phyloP scores from a whole-genome alignment of 768 basidiomycete species.

The Suillus subluteus region DNA sequence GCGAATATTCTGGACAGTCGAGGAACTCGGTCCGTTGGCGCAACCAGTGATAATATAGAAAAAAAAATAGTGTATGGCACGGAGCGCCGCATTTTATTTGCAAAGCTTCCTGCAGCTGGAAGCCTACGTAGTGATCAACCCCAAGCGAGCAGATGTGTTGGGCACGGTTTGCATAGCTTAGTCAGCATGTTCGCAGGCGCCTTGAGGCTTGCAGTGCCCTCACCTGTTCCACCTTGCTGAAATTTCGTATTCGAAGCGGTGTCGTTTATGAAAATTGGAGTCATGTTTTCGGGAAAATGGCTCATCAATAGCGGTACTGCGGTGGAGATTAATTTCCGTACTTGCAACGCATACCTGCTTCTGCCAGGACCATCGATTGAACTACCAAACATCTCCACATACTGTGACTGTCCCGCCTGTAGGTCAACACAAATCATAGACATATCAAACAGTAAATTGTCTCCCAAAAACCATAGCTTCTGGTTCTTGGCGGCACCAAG shows the following conservation, averaged over 20 bases:
- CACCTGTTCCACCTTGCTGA: background rate
- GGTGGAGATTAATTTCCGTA: background rate
- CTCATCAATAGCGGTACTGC: background rate
- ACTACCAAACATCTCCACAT: background rate
- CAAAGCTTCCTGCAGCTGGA: background rate
- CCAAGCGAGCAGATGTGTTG: background rate
- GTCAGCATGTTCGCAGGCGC: background rate
- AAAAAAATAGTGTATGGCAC: background rate
- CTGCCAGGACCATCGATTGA: background rate
- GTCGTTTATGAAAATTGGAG: background rate
- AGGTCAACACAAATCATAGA: background rate
- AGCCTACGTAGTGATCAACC: background rate
- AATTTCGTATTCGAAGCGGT: background rate
- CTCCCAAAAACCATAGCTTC: background rate
- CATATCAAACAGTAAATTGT: background rate
- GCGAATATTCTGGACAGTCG: background rate
- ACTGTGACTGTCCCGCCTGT: background rate
- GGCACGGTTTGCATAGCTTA: background rate
- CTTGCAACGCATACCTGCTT: background rate
- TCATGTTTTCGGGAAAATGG: background rate
- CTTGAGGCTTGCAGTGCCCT: background rate
- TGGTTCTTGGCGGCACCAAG: background rate
- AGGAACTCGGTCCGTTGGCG: conserved; percentile 1
- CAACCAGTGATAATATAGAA: background rate
- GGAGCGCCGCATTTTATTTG: background rate